Evolutionary conservation across 1,139 yeast species (phyloP), one percentile per base, ranked within the genome.

Genomic region (Debaryomyces fabryi): DNA sequence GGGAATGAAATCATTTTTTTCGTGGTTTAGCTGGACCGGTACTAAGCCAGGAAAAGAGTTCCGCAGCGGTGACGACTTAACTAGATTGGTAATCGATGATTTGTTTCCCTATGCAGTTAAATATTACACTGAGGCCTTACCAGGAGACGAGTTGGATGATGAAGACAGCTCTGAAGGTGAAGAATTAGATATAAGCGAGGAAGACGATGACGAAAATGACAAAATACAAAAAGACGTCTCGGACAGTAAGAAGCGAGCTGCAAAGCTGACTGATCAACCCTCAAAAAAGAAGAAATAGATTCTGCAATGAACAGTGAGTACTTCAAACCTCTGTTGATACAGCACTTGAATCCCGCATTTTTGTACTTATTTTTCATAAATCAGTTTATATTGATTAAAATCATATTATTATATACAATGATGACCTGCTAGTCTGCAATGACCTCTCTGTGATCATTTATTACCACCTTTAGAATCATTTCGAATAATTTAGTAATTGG

Each of bases 1-100:
- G 25, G 91, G 91, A 3, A 85, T 85, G 90, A 83, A 83, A 59
- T 82, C 89, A 5, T 81, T 86, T 57, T 86, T 86, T 63, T 82
- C 89, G 3, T 86, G 87, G 82, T 86, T 86, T 58, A 69, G 71
- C 41, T 86, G 93, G 93, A 85, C 92, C 0, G 93, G 92, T 0
- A 63, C 63, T 44, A 84, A 83, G 57, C 86, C 87, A 1, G 88
- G 88, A 1, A 86, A 86, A 59, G 92, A 86, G 58, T 86, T 81
- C 58, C 77, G 91, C 54, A 74, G 76, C 53, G 93, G 92, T 12
- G 91, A 83, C 54, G 89, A 85, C 12, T 71, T 87, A 52, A 83
- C 92, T 0, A 69, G 81, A 41, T 67, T 86, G 44, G 71, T 87
- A 13, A 73, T 78, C 2, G 90, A 86, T 39, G 91, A 86, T 58